A percentile compares a stretch with the other conserved stretches of the same genome.
These are phyloP conservation scores for Nemania diffusa DNA, from an alignment of 2,329 filamentous ascomycete species.

Conservation along the genomic window DNA sequence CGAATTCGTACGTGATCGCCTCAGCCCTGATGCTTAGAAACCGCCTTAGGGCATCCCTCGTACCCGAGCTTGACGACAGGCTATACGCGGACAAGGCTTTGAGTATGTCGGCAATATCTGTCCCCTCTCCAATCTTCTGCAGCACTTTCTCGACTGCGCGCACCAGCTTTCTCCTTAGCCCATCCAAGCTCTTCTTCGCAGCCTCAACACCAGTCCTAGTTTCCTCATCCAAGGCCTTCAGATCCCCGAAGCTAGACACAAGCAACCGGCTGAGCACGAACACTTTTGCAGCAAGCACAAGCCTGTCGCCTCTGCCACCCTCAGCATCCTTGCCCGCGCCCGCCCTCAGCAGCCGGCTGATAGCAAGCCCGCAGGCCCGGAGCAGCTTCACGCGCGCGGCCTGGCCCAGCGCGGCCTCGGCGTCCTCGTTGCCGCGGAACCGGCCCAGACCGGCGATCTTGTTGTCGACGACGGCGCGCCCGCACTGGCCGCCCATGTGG, in stretches of 20 bases:
- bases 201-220: conserved; percentile 62
- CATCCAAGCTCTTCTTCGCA: conserved; percentile 71
- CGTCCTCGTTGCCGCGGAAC: conserved; percentile 53
- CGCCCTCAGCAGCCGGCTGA: conserved; percentile 60
- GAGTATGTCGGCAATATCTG: conserved; percentile 65
- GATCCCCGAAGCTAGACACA: conserved; percentile 75
- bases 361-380: conserved; percentile 61
- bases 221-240: conserved; percentile 47
- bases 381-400: conserved; percentile 62
- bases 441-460: conserved; percentile 68
- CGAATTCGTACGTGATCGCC: conserved; percentile 72
- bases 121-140: conserved; percentile 66
- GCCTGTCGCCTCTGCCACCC: conserved; percentile 57
- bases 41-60: conserved; percentile 80
- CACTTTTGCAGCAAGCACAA: conserved; percentile 73
- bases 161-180: conserved; percentile 71
- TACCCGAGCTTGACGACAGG: conserved; percentile 80
- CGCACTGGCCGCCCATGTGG: conserved; percentile 80
- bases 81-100: conserved; percentile 85
- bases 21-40: conserved; percentile 79
- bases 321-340: conserved; percentile 39
- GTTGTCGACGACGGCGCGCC: conserved; percentile 73
- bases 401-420: conserved; percentile 41
- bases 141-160: conserved; percentile 76
- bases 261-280: conserved; percentile 80